Base-by-base conservation (phyloP, 257 asterid species). In the Verbena officinalis region DNA sequence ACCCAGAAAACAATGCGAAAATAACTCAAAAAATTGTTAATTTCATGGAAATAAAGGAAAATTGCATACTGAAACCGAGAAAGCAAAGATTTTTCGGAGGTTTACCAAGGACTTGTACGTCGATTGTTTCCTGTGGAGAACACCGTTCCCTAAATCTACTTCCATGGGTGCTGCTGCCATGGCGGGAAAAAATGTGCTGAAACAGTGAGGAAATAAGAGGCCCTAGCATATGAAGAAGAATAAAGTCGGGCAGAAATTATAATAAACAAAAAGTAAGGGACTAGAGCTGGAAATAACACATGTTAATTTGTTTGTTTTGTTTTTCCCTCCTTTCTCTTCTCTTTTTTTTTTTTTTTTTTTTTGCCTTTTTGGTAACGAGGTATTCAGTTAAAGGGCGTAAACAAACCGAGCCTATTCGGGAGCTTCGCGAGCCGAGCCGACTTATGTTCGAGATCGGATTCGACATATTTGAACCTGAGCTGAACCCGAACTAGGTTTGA, bases 71-170 rank as follows among this genome's bases (percentile, higher is more conserved):
- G 22, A 7, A 46, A 23, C 4, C 48, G 61, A 61, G 31, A 56
- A 34, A 4, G 68, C 52, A 39, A 51, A 40, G 19, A 38, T 21
- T 15, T 6, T 23, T 11, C 21, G 13, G 45, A 55, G 5, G 24
- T 27, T 59, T 85, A 90, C 99, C 84, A 83, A n/a, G 49, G 88
- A 84, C 59, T 75, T 74, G 64, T 93, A 93, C 16, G 68, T 31
- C 62, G 85, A 73, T 58, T 90, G 99, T 59, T 77, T 78, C 68
- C 99, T 78, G 51, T 84, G 85, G 65, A 86, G 76, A 19, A 62
- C 64, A 31, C 75, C 76, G 27, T 77, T 73, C 58, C 53, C 75
- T 2, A 87, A 71, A 63, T 81, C 88, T 22, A 77, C 75, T 38
- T 77, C 96, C 97, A 86, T 85, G 69, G 83, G 76, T 36, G 73